phyloP scores from a whole-genome alignment of 2,329 filamentous ascomycete genomes.

The Aschersonia sp. region DNA sequence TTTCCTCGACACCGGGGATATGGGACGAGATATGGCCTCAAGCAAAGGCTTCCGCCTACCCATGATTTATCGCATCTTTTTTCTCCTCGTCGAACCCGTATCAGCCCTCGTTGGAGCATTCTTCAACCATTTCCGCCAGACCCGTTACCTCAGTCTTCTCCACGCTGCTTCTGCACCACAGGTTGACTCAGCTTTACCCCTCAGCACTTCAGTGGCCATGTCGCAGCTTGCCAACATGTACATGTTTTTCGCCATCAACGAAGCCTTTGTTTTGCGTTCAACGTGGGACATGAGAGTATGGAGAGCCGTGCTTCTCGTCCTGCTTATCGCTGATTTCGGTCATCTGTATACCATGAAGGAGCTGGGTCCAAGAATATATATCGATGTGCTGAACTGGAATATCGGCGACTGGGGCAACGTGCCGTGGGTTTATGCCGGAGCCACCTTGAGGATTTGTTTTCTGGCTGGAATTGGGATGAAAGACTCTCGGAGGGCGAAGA shows the following conservation, averaged over 20 bases:
- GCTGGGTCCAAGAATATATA: slow-evolving; percentile 49
- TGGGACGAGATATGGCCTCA: background rate
- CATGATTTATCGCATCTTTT: slow-evolving; percentile 53
- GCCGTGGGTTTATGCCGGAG: slow-evolving; percentile 54
- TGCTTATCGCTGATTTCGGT: slow-evolving; percentile 63
- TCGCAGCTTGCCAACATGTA: slow-evolving; percentile 69
- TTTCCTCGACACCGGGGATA: background rate
- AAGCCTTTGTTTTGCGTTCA: slow-evolving; percentile 58
- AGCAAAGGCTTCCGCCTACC: slow-evolving; percentile 34
- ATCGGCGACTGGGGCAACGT: slow-evolving; percentile 55
- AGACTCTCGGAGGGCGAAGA: slow-evolving; percentile 10
- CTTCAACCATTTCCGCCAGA: slow-evolving; percentile 33
- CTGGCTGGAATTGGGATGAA: slow-evolving; percentile 39
- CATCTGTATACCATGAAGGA: slow-evolving; percentile 53
- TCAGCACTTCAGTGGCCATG: slow-evolving; percentile 50
- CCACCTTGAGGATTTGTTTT: slow-evolving; percentile 43
- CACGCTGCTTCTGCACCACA: slow-evolving; percentile 31
- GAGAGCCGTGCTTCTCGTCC: slow-evolving; percentile 48
- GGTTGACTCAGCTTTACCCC: slow-evolving; percentile 25
- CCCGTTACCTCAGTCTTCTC: slow-evolving; percentile 49
- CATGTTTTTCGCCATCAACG: slow-evolving; percentile 61
- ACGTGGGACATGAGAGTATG: slow-evolving; percentile 57
- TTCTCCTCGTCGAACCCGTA: slow-evolving; percentile 55
- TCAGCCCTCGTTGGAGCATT: slow-evolving; percentile 38
- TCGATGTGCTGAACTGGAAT: slow-evolving; percentile 48